Evolutionary conservation across 2,329 filamentous ascomycete genomes (phyloP).

Genomic region (Sphaerostilbella broomeana): DNA sequence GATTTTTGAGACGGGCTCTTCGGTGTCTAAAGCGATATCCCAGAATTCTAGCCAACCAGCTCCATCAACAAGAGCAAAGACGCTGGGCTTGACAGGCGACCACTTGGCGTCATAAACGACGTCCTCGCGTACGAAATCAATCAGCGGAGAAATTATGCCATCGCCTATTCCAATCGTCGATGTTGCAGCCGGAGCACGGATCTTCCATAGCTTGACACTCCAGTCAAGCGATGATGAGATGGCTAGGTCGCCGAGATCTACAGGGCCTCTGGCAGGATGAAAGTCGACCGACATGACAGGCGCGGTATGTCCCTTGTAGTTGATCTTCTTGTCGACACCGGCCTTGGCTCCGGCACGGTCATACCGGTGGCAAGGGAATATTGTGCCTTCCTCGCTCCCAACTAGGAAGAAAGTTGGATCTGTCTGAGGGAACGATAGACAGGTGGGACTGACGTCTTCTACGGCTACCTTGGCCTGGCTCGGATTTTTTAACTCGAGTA

Average conservation of each 20-base stretch:
- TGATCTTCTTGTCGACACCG: constrained; percentile 81
- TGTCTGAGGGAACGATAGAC: constrained; percentile 87
- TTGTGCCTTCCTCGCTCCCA: constrained; percentile 91
- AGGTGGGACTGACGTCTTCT: constrained; percentile 91
- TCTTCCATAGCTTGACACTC: constrained; percentile 96
- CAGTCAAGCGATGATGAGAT: constrained; percentile 91
- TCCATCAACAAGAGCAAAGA: constrained; percentile 92
- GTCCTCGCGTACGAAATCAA: constrained; percentile 91
- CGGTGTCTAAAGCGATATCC: constrained; percentile 87
- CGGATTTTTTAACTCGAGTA: constrained; percentile 79
- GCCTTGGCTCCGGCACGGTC: constrained; percentile 96
- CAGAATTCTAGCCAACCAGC: constrained; percentile 89
- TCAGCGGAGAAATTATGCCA: constrained; percentile 60
- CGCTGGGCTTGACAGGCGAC: constrained; percentile 88
- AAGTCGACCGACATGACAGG: constrained; percentile 96
- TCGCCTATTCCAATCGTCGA: constrained; percentile 51
- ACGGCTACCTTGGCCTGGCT: constrained; percentile 68
- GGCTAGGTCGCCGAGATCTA: constrained; percentile 90
- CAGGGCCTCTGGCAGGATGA: constrained; percentile 83
- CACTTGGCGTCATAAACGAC: constrained; percentile 94
- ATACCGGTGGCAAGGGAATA: constrained; percentile 94
- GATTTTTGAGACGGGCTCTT: constrained; percentile 81
- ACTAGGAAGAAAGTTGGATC: constrained; percentile 98
- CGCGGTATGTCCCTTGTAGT: constrained; percentile 83
- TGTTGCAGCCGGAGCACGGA: constrained; percentile 70